Base-by-base conservation (phyloP, 2,329 filamentous ascomycete species). In the Sarocladiaceae sp. region DNA sequence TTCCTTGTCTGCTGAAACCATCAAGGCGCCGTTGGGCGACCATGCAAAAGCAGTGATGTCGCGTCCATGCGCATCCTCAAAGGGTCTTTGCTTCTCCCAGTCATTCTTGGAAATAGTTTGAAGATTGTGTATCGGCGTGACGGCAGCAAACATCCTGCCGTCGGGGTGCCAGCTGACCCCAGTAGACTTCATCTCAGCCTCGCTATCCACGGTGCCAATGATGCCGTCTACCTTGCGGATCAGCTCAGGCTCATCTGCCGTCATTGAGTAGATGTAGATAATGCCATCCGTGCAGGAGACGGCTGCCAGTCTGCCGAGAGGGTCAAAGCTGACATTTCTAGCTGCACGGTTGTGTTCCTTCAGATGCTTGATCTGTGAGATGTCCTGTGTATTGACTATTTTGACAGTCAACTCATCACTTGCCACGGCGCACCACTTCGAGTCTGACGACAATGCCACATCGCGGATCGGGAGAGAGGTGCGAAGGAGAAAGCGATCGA, bases 361-460 rank as follows among this genome's bases (percentile, higher is more conserved):
- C 7, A 98, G 74, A 51, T 85, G 83, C 55, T 85, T 81, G 41
- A 95, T 77, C 51, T 80, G 76, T 18, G 74, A 82, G 62, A 84
- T 90, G 59, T 97, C 87, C 37, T 82, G 73, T 24, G 84, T 85
- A 55, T 85, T 85, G 50, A 98, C 88, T 18, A 98, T 69, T 62
- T 95, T 95, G 53, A 97, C 88, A 1, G 83, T 85, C 47, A 95
- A 72, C 63, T 98, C 93, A 62, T 97, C 94, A 72, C 90, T 96
- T n/a, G 90, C 89, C 20, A 97, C 88, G 23, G 93, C 93, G 51
- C 84, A 87, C 90, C 89, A 97, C 55, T 86, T 78, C 0, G 79
- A 76, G 59, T 97, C 86, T 2, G 80, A 77, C 2, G 88, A 90
- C 12, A 98, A 70, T 3, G 87, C 82, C 44, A 98, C 72, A 61